These are phyloP conservation scores for Lentinula edodes DNA, from an alignment of 768 basidiomycete species.

Conservation along the genomic window DNA sequence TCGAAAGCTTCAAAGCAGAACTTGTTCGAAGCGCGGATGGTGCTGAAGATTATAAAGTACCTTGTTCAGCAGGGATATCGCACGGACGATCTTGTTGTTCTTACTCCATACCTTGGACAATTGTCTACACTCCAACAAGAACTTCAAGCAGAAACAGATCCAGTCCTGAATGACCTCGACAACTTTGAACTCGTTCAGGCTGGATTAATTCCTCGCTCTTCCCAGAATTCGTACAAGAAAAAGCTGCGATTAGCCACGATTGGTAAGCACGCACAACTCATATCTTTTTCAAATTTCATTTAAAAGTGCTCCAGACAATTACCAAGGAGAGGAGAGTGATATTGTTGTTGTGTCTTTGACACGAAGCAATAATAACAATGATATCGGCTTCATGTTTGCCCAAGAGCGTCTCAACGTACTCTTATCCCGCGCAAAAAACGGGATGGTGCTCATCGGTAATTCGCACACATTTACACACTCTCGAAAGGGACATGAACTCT, in stretches of 20 bases:
- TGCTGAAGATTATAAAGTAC: constrained; percentile 60
- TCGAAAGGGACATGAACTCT: constrained; percentile 45
- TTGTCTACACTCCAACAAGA: constrained; percentile 42
- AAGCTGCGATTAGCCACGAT: constrained; percentile 59
- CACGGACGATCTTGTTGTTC: constrained; percentile 52
- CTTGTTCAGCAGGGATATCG: constrained; percentile 65
- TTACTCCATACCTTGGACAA: constrained; percentile 71
- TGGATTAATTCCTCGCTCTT: constrained; percentile 39
- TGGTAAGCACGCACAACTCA: constrained; percentile 31
- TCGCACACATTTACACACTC: constrained; percentile 49
- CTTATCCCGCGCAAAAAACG: constrained; percentile 62
- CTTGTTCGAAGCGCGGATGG: constrained; percentile 53
- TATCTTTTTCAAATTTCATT: constrained; percentile 23
- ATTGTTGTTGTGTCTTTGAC: constrained; percentile 61
- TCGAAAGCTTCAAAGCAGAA: constrained; percentile 58
- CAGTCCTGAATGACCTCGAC: constrained; percentile 60
- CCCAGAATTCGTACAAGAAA: constrained; percentile 35
- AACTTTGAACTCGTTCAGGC: constrained; percentile 51
- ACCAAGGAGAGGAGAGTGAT: constrained; percentile 72
- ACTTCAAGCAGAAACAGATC: constrained; percentile 45
- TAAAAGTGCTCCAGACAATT: constrained; percentile 48
- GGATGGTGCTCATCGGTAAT: constrained; percentile 63
- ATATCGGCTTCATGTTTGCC: constrained; percentile 70
- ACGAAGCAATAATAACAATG: constrained; percentile 46
- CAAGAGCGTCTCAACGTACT: constrained; percentile 69